Evolutionary conservation across 306 rosid species (phyloP), one percentile per base, ranked within the genome.

Genomic region (Morella rubra): DNA sequence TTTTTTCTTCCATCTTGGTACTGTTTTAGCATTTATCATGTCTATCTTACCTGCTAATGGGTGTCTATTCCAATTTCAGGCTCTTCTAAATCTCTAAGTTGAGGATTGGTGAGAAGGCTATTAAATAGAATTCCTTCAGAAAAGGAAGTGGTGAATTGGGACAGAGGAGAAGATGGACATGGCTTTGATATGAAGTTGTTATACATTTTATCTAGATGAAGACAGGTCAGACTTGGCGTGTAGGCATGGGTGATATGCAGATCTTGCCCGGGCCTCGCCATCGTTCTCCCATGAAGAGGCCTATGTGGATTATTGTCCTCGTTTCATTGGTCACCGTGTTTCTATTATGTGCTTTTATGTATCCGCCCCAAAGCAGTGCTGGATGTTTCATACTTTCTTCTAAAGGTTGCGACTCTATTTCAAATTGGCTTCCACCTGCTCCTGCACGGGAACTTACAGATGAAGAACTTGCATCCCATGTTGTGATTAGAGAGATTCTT

Each of bases 291-390:
- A 42, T 93, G 76, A 96, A 82, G 93, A 88, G 87, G 77, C 99
- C 98, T 1, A 45, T 86, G 80, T 96, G 99, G 99, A 93, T 96
- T 69, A 91, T 96, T 77, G 81, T 93, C 75, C 81, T 96, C 90
- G 90, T 96, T 75, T 89, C 93, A 24, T 83, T 96, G 84, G 96
- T 96, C 47, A 88, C 91, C 9, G 76, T 90, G 50, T 93, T 96
- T 77, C 84, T 96, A 73, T 84, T 96, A 4, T 86, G 89, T 81
- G 96, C 97, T 72, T 93, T 91, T 76, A 87, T 96, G 82, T 96
- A 93, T 77, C 98, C 97, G 0, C 93, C 96, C 0, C 83, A 81
- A 45, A 85, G 87, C 82, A 81, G 83, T 56, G 87, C 94, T 0
- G 87, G 98, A 47, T 96, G 99, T 73, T 89, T 85, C 78, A 81